Percentiles rank a stretch among this genome's conserved stretches.
Evolutionary conservation across 768 basidiomycete genomes (phyloP).

Genomic region (Leccinum truebloodii): DNA sequence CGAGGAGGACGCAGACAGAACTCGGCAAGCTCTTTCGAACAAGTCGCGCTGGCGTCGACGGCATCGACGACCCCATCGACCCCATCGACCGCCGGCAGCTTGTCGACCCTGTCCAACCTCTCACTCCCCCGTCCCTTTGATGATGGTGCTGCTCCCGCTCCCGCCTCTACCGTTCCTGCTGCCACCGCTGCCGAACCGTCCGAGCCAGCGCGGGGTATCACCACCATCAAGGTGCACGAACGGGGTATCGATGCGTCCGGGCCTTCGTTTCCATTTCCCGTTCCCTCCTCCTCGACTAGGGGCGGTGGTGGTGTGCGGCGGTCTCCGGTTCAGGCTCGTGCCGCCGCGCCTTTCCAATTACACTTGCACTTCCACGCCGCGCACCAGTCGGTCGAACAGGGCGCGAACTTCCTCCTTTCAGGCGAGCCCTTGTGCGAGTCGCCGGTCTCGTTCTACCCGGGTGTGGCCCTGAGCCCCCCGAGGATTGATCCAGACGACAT

Average conservation of each 20-base stretch:
- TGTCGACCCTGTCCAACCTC: conserved; percentile 20
- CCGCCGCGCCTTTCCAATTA: not conserved
- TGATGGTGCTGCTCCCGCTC: conserved; percentile 11
- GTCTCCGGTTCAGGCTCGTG: not conserved
- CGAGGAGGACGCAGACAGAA: conserved; percentile 9
- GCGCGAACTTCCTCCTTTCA: conserved; percentile 4
- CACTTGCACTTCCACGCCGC: not conserved
- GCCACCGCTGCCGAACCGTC: not conserved
- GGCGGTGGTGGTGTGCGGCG: not conserved
- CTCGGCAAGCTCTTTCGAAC: conserved; percentile 17
- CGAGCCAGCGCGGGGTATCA: not conserved
- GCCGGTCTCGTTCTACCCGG: conserved; percentile 16
- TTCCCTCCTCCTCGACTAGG: not conserved
- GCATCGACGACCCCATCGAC: not conserved
- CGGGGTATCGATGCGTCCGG: conserved; percentile 15
- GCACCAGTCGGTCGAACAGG: conserved; percentile 3
- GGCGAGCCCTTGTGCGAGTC: conserved; percentile 24
- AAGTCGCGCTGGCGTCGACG: conserved; percentile 21
- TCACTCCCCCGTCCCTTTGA: conserved; percentile 24
- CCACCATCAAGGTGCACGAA: conserved; percentile 15
- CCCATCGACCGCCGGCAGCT: not conserved
- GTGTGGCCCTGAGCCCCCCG: not conserved
- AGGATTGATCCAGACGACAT: not conserved
- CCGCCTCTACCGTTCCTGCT: not conserved
- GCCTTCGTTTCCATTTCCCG: conserved; percentile 8